These are phyloP conservation scores for Sordaria brevicollis DNA, from an alignment of 495 filamentous ascomycete species.

Conservation along the genomic window DNA sequence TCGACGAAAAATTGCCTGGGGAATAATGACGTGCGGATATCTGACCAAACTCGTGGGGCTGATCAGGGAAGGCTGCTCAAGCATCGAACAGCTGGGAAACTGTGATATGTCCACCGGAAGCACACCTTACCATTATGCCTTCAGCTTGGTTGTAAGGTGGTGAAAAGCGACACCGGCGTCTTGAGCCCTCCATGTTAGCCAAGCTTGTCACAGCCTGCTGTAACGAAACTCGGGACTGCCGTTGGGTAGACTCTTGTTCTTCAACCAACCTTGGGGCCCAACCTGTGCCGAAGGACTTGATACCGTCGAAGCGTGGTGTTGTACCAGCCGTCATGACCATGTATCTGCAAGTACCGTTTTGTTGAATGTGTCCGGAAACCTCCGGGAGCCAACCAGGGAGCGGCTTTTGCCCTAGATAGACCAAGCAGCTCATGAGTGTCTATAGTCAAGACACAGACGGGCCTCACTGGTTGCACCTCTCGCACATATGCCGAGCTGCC, in stretches of 20 bases:
- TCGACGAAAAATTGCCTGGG: background rate
- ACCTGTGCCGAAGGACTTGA: background rate
- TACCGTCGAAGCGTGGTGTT: background rate
- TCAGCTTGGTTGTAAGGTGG: background rate
- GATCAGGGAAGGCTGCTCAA: background rate
- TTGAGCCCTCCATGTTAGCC: background rate
- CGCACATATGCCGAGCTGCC: background rate
- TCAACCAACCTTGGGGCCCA: background rate
- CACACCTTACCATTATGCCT: background rate
- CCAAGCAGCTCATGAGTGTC: background rate
- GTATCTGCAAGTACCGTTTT: slow-evolving; percentile 15
- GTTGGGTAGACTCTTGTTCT: background rate
- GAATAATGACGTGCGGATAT: background rate
- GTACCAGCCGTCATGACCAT: slow-evolving; percentile 10
- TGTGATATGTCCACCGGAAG: background rate
- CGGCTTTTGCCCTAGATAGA: background rate
- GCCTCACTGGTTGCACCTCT: background rate
- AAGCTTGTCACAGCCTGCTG: background rate
- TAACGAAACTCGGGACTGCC: background rate
- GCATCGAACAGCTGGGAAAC: background rate
- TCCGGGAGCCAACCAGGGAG: background rate
- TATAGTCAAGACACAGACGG: background rate
- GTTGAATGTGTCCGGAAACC: slow-evolving; percentile 1
- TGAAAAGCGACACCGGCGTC: background rate
- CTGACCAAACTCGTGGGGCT: background rate